phyloP scores from a whole-genome alignment of 2,329 filamentous ascomycete genomes.

The Diplodia sapinea region DNA sequence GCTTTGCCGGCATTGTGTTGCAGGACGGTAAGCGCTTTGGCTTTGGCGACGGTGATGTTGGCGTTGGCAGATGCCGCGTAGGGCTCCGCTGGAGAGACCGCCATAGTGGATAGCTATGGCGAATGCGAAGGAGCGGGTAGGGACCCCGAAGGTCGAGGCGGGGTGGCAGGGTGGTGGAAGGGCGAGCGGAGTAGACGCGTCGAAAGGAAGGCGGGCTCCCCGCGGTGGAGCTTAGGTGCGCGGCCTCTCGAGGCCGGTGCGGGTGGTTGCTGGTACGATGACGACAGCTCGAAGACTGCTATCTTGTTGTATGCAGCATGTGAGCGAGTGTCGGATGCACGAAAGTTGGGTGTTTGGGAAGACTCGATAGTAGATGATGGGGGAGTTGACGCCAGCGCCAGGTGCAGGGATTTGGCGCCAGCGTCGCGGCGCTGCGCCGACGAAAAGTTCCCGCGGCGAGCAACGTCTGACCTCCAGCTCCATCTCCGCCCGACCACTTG shows the following conservation, averaged over 20 bases:
- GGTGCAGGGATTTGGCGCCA: slow-evolving; percentile 14
- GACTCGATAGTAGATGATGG: not conserved
- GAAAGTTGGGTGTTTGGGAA: not conserved
- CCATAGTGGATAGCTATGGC: slow-evolving; percentile 32
- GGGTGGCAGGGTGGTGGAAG: slow-evolving; percentile 28
- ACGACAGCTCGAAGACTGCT: not conserved
- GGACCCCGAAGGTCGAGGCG: not conserved
- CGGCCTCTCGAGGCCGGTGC: not conserved
- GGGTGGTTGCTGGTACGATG: not conserved
- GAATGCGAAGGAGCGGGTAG: not conserved
- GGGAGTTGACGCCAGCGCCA: not conserved
- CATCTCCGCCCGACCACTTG: slow-evolving; percentile 13
- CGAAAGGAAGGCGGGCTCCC: slow-evolving; percentile 1
- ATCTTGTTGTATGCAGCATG: not conserved
- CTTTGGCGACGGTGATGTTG: slow-evolving; percentile 34
- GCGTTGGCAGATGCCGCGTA: slow-evolving; percentile 27
- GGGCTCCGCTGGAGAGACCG: slow-evolving; percentile 31
- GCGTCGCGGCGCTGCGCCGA: slow-evolving; percentile 18
- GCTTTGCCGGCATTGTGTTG: slow-evolving; percentile 35
- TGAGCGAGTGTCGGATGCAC: not conserved
- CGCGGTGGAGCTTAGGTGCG: slow-evolving; percentile 12
- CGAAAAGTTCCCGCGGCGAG: slow-evolving; percentile 31
- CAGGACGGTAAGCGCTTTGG: slow-evolving; percentile 44
- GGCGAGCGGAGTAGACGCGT: slow-evolving; percentile 20
- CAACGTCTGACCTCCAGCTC: slow-evolving; percentile 25